Conservation (phyloP, 495 filamentous ascomycete genomes). For the Jackrogersella multiformis region DNA sequence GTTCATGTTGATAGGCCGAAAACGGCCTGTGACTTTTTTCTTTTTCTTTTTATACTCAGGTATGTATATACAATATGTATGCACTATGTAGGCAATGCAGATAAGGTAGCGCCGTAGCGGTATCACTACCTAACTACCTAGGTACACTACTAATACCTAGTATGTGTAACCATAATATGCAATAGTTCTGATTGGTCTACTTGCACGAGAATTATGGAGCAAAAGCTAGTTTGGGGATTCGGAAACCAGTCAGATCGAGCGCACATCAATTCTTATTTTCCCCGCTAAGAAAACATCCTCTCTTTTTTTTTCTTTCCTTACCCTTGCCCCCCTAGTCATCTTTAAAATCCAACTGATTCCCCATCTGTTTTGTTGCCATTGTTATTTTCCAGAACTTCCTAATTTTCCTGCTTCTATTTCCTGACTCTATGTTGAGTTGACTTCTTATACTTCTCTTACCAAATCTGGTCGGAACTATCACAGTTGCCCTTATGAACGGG, state of each 20-base stretch:
- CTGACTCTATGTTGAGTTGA: slow-evolving; percentile 10
- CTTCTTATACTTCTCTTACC: background rate
- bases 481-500: slow-evolving; percentile 89
- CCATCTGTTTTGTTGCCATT: slow-evolving; percentile 22
- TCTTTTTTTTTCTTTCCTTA: slow-evolving; percentile 32
- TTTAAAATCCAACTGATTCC: slow-evolving; percentile 32
- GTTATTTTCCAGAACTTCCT: background rate
- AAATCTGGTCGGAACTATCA: slow-evolving; percentile 41
- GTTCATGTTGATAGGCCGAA: slow-evolving; percentile 23
- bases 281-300: slow-evolving; percentile 34
- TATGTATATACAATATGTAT: no score
- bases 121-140: no score
- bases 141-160: no score
- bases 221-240: slow-evolving; percentile 25
- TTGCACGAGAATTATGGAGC: slow-evolving; percentile 12
- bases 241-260: slow-evolving; percentile 40
- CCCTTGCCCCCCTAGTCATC: background rate
- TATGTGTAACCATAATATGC: slow-evolving; percentile 28
- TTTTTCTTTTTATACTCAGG: no score
- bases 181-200: slow-evolving; percentile 17
- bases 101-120: slow-evolving; percentile 19
- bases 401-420: background rate
- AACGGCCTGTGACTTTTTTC: slow-evolving; percentile 27
- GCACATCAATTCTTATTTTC: slow-evolving; percentile 20
- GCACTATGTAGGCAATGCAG: slow-evolving; percentile 6